Percentiles rank a stretch among this genome's conserved stretches.
These are phyloP conservation scores for Penicillium psychrofluorescens DNA, from an alignment of 495 filamentous ascomycete genomes.

Conservation along the genomic window DNA sequence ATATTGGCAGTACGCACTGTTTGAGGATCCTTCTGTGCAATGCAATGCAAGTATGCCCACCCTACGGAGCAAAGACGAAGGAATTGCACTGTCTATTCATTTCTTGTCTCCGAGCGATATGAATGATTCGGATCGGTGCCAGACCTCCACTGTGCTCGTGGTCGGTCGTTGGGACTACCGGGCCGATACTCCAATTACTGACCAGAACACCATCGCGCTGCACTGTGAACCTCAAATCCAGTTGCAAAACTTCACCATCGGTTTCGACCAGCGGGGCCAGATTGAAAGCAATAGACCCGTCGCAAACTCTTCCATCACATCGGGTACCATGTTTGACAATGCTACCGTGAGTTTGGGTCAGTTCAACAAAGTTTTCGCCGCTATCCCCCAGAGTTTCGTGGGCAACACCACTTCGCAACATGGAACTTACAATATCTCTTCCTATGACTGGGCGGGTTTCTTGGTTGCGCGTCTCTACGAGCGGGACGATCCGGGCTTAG, in stretches of 20 bases:
- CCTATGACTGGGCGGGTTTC: conserved; percentile 37
- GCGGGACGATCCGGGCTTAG: conserved; percentile 18
- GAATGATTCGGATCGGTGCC: conserved; percentile 21
- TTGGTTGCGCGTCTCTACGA: conserved; percentile 32
- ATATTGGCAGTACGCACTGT: conserved; percentile 26
- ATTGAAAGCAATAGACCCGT: conserved; percentile 13
- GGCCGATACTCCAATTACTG: conserved; percentile 13
- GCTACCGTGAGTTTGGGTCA: conserved; percentile 33
- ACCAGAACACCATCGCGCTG: conserved; percentile 29
- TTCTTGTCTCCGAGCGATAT: conserved; percentile 24
- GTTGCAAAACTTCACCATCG: conserved; percentile 20
- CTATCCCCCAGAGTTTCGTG: conserved; percentile 30
- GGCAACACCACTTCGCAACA: conserved; percentile 21
- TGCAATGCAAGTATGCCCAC: conserved; percentile 24
- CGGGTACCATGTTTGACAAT: conserved; percentile 30
- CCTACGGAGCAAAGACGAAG: conserved; percentile 14
- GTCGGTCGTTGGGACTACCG: conserved; percentile 35
- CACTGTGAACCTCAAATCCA: conserved; percentile 26
- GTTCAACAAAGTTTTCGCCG: conserved; percentile 36
- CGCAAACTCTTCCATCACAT: conserved; percentile 13
- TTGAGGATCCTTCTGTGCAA: conserved; percentile 15
- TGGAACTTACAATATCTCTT: conserved; percentile 22
- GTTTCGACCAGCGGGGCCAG: conserved; percentile 29
- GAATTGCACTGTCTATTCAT: conserved; percentile 28
- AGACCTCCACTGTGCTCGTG: conserved; percentile 29